Evolutionary conservation across 2,329 filamentous ascomycete genomes (phyloP), one percentile per base, ranked within the genome.

Genomic region (Stromatinia cepivora): DNA sequence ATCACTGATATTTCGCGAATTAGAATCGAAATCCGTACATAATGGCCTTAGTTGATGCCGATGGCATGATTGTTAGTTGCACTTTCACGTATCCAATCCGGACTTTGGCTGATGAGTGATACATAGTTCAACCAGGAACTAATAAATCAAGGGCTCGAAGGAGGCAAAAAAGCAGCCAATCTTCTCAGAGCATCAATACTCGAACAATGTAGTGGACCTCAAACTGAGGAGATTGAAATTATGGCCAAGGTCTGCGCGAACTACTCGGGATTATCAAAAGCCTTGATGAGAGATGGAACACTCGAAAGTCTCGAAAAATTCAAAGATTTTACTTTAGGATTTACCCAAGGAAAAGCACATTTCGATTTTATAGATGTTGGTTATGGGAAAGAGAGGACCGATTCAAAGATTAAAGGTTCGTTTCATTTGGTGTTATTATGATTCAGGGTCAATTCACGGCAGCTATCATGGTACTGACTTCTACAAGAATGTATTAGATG

Each of bases 321-420:
- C 34, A 83, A 81, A 70, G 83, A 89, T 63, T 90, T 90, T 79
- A 82, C 83, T 36, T 75, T 82, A 70, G 88, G 85, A 50, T 90
- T 89, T 79, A 88, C 84, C 62, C 86, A 87, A 77, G 83, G 81
- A 70, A 84, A 84, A 72, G 81, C 85, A 13, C 84, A 83, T 15
- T 88, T 89, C 79, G 86, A 90, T 77, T 90, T 89, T 79, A 80
- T 89, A 69, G 87, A 90, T 75, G 83, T 90, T 66, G 87, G 87
- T 46, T 79, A 83, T 73, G 84, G 84, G 57, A 88, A 87, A 76
- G 86, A 88, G 74, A 81, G 84, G 63, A 84, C 85, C 10, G 85
- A 87, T 75, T 83, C 82, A 59, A 90, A 90, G 77, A 85, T 90
- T 72, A 84, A 83, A 82, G 86, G 86, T 87, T 77, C 62, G 78